Evolutionary conservation across 805 yeast genomes (phyloP).

Genomic region (Candida ortonii): DNA sequence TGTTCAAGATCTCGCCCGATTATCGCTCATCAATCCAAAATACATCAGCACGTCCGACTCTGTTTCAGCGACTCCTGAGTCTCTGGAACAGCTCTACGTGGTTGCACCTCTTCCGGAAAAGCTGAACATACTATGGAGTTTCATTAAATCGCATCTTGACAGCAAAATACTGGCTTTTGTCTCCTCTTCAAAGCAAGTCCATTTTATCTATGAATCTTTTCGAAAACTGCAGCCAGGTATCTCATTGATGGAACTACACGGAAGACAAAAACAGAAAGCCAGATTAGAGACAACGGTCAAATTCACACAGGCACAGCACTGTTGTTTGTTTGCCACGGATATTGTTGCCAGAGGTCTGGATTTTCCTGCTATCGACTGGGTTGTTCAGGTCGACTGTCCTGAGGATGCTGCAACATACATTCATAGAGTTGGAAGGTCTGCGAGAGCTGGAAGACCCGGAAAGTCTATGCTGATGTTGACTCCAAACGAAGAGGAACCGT

Average conservation of each 20-base stretch:
- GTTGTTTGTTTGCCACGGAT: constrained; percentile 86
- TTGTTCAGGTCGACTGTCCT: constrained; percentile 87
- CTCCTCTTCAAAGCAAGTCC: constrained; percentile 87
- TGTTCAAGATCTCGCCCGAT: constrained; percentile 76
- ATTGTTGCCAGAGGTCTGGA: constrained; percentile 91
- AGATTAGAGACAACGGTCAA: constrained; percentile 78
- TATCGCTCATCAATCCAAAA: constrained; percentile 63
- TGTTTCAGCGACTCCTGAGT: constrained; percentile 62
- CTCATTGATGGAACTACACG: constrained; percentile 79
- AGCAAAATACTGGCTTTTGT: constrained; percentile 77
- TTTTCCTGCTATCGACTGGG: constrained; percentile 94
- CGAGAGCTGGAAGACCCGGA: constrained; percentile 82
- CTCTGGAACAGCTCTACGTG: constrained; percentile 80
- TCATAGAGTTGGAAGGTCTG: constrained; percentile 88
- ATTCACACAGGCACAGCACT: constrained; percentile 73
- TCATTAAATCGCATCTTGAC: constrained; percentile 78
- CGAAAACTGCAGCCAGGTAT: constrained; percentile 90
- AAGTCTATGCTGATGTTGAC: constrained; percentile 78
- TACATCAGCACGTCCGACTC: constrained; percentile 47
- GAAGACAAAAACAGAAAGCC: constrained; percentile 87
- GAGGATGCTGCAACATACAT: constrained; percentile 87
- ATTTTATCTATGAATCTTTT: constrained; percentile 83
- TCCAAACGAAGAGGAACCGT: constrained; percentile 78
- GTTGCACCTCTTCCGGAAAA: constrained; percentile 73
- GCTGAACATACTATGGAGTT: constrained; percentile 81